Evolutionary conservation across 2,329 filamentous ascomycete species (phyloP).

Genomic region (Calonectria pteridis): DNA sequence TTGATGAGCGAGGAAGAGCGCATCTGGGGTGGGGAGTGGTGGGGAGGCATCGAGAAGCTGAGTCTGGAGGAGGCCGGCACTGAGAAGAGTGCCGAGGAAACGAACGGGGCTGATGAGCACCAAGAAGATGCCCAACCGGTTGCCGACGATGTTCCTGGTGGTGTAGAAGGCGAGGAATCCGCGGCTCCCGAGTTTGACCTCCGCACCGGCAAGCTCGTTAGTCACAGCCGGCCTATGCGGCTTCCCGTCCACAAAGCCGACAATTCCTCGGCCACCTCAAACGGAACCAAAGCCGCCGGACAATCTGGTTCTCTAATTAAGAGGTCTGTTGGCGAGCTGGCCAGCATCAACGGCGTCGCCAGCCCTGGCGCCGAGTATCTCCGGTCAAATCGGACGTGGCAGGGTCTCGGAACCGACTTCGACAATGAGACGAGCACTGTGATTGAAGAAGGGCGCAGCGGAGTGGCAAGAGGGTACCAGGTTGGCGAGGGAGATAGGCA

Average conservation of each 20-base stretch:
- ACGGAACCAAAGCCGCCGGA: slow-evolving; percentile 17
- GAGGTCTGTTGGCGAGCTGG: slow-evolving; percentile 74
- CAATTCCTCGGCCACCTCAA: slow-evolving; percentile 23
- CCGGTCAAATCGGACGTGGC: slow-evolving; percentile 87
- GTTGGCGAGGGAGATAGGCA: slow-evolving; percentile 69
- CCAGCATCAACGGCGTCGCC: slow-evolving; percentile 85
- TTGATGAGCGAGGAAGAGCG: slow-evolving; percentile 80
- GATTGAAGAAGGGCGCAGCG: slow-evolving; percentile 88
- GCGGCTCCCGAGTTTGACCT: slow-evolving; percentile 93
- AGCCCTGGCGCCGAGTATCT: slow-evolving; percentile 94
- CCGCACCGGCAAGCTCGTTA: slow-evolving; percentile 86
- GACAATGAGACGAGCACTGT: slow-evolving; percentile 70
- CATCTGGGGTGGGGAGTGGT: slow-evolving; percentile 91
- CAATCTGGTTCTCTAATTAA: slow-evolving; percentile 64
- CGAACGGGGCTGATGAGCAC: slow-evolving; percentile 29
- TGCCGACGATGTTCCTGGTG: slow-evolving; percentile 53
- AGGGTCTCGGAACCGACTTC: slow-evolving; percentile 90
- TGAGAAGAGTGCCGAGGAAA: slow-evolving; percentile 35
- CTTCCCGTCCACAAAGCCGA: slow-evolving; percentile 50
- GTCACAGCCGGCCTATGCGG: slow-evolving; percentile 81
- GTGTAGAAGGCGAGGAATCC: slow-evolving; percentile 75
- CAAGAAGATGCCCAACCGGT: slow-evolving; percentile 40
- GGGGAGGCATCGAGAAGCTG: slow-evolving; percentile 83
- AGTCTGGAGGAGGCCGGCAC: slow-evolving; percentile 55
- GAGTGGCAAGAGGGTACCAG: slow-evolving; percentile 89